Conservation (phyloP, 371 early-diverging fungal genomes). For the Basidiobolus meristosporus region DNA sequence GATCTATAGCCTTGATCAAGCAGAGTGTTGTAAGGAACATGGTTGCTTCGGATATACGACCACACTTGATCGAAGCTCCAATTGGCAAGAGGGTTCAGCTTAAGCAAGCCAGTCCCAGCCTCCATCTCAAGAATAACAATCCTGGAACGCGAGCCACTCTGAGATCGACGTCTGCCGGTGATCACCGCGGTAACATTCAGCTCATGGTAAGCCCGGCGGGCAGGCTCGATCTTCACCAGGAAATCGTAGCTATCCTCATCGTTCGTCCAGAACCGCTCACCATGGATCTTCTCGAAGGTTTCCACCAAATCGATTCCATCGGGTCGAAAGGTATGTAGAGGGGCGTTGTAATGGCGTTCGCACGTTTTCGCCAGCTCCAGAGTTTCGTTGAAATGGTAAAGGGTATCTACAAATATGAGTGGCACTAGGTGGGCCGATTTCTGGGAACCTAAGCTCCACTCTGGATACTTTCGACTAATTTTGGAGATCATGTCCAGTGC, state of each 20-base stretch:
- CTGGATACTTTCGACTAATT: conserved; percentile 12
- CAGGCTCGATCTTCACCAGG: conserved; percentile 84
- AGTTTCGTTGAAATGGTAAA: conserved; percentile 84
- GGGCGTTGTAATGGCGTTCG: conserved; percentile 43
- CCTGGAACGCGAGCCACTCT: conserved; percentile 59
- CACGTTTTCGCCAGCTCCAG: conserved; percentile 48
- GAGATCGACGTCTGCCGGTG: conserved; percentile 78
- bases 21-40: conserved; percentile 77
- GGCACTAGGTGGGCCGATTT: conserved; percentile 35
- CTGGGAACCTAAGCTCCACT: background rate
- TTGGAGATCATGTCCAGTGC: conserved; percentile 55
- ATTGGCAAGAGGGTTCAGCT: conserved; percentile 73
- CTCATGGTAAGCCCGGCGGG: conserved; percentile 65
- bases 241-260: conserved; percentile 75
- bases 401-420: conserved; percentile 78
- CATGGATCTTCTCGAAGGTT: conserved; percentile 51
- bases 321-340: conserved; percentile 59
- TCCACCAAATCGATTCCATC: conserved; percentile 22
- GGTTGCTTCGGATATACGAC: conserved; percentile 63
- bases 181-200: conserved; percentile 56
- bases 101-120: conserved; percentile 45
- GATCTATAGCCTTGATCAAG: conserved; percentile 80
- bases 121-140: conserved; percentile 73
- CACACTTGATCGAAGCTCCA: conserved; percentile 82
- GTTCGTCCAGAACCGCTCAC: conserved; percentile 58